Evolutionary conservation across 2,329 filamentous ascomycete species (phyloP).

Genomic region (Fusarium sp.): DNA sequence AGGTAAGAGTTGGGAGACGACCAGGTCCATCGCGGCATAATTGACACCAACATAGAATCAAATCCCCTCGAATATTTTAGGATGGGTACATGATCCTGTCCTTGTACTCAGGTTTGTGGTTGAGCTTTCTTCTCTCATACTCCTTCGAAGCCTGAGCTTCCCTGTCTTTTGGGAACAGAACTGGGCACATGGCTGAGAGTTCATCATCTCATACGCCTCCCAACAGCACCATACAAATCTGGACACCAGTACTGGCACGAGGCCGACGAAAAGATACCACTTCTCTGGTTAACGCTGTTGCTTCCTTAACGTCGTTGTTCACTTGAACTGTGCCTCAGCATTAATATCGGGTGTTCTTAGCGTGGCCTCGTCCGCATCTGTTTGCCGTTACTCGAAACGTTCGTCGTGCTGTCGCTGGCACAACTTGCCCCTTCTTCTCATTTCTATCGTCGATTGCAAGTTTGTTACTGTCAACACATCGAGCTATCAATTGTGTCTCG

Average conservation of each 20-base stretch:
- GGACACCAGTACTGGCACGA: background rate
- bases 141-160: background rate
- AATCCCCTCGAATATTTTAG: background rate
- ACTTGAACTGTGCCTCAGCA: background rate
- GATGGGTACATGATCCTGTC: background rate
- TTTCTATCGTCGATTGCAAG: background rate
- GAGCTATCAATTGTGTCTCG: background rate
- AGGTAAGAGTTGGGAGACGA: background rate
- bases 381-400: background rate
- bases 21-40: background rate
- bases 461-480: background rate
- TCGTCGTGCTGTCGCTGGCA: background rate
- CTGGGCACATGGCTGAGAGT: background rate
- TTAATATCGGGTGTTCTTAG: background rate
- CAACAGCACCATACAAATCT: background rate
- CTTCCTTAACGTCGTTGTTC: background rate
- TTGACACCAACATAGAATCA: slow-evolving; percentile 18
- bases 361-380: background rate
- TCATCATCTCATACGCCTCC: background rate
- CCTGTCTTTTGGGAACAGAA: background rate
- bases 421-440: background rate
- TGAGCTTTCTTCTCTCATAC: background rate
- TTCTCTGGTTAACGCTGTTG: background rate
- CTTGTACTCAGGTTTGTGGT: slow-evolving; percentile 1
- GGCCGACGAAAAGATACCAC: background rate